A percentile compares a stretch with the other conserved stretches of the same genome.
Conservation (phyloP, 441 rosid species). For the Pelargonium citronellum region DNA sequence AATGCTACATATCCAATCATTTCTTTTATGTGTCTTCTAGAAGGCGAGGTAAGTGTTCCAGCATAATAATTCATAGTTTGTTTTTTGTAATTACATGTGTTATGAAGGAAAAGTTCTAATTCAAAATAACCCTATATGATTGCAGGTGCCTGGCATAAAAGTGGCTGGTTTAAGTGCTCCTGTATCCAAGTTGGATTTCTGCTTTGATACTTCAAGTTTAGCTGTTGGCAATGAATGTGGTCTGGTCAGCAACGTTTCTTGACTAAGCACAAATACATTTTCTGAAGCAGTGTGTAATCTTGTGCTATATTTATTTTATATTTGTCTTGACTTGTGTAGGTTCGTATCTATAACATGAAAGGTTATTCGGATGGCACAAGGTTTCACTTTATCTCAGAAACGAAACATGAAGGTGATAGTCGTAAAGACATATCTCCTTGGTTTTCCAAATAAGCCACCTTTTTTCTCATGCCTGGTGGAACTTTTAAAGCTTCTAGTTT, state of each 20-base stretch:
- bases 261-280: constrained; percentile 1
- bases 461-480: constrained; percentile 7
- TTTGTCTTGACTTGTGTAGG: constrained; percentile 33
- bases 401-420: constrained; percentile 46
- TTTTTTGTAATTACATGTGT: constrained; percentile 8
- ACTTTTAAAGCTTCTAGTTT: background rate
- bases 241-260: constrained; percentile 41
- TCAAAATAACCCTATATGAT: constrained; percentile 19
- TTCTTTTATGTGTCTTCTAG: constrained; percentile 33
- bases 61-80: constrained; percentile 2
- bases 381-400: constrained; percentile 40
- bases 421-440: background rate
- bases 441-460: constrained; percentile 7
- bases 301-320: constrained; percentile 13
- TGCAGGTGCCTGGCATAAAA: constrained; percentile 42
- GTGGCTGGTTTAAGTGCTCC: constrained; percentile 38
- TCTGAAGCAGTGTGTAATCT: background rate
- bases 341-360: constrained; percentile 42
- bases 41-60: constrained; percentile 39
- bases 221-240: constrained; percentile 61
- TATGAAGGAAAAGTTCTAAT: constrained; percentile 10
- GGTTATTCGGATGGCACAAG: constrained; percentile 25
- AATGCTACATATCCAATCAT: constrained; percentile 46
- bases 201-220: constrained; percentile 43
- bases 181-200: constrained; percentile 47